phyloP scores from a whole-genome alignment of 768 basidiomycete genomes.

The Macrolepiota dolichaula region DNA sequence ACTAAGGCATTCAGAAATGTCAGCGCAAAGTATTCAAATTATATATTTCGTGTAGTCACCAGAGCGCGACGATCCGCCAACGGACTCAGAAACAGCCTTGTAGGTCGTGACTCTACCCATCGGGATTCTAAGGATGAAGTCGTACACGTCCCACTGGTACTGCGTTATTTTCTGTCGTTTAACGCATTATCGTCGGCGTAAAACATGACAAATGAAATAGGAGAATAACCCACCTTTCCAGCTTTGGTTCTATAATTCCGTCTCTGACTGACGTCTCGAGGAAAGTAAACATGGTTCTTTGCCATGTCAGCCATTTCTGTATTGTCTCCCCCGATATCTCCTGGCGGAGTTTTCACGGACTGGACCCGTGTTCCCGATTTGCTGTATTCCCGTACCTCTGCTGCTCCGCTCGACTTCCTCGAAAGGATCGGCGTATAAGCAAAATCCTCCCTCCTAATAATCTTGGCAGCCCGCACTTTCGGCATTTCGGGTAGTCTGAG shows the following conservation, averaged over 20 bases:
- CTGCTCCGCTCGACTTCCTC: neutral
- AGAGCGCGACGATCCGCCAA: slow-evolving; percentile 64
- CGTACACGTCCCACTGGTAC: slow-evolving; percentile 62
- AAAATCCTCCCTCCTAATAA: neutral
- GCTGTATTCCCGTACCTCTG: neutral
- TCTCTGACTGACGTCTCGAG: slow-evolving; percentile 24
- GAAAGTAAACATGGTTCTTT: slow-evolving; percentile 16
- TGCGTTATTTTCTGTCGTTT: slow-evolving; percentile 40
- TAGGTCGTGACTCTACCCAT: slow-evolving; percentile 54
- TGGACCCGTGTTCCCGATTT: neutral
- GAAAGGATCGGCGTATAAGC: neutral
- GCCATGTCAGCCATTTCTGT: neutral
- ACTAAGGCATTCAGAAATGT: neutral
- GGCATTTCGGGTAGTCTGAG: neutral
- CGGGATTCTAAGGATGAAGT: slow-evolving; percentile 47
- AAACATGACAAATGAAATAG: neutral
- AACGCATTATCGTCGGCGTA: neutral
- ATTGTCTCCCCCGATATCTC: neutral
- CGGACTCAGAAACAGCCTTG: slow-evolving; percentile 44
- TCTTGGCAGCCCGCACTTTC: neutral
- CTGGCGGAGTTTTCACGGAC: neutral
- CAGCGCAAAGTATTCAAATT: neutral
- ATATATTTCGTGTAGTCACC: slow-evolving; percentile 30
- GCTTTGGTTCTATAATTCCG: slow-evolving; percentile 26
- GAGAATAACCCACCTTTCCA: slow-evolving; percentile 29